Evolutionary conservation across 176 grass and related monocot species (phyloP), one percentile per base, ranked within the genome.

Genomic region (Tillandsia fasciculata): DNA sequence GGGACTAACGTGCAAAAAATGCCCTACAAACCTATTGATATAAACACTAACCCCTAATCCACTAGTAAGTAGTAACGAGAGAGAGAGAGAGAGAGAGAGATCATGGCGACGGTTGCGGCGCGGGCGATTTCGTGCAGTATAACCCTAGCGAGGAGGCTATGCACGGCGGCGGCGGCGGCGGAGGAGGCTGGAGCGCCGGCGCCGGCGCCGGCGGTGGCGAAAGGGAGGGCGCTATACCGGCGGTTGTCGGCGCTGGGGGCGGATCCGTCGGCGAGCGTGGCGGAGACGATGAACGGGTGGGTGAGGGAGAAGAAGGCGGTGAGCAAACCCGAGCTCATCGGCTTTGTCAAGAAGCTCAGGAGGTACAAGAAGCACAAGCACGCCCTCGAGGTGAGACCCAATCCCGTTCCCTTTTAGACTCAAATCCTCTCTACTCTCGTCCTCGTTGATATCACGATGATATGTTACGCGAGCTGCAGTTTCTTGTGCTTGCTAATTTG

Each of bases 331-430:
- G 64, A 66, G 64, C 26, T 66, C 26, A 33, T 66, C 11, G 6
- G 13, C 10, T 66, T 7, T 26, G 64, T 66, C 2, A 66, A 47
- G 27, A 28, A 42, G 64, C 64, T 66, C 10, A 26, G 64, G 12
- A 66, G 42, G 64, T 66, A 66, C 26, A 66, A 47, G 64, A 23
- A 47, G 13, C 64, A 66, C 64, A 66, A 66, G 24, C 18, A 66
- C 64, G 23, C 64, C 13, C 64, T 66, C 24, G 64, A 66, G 12
- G 64, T 66, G 64, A 65, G 64, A 65, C 26, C 8, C n/a, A 53
- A 53, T 13, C 51, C 6, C 51, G 6, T 53, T 11, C 6, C 51
- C 51, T 53, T 9, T 53, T 53, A 53, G 51, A 56, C 3, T 7
- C 33, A 6, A 42, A 42, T 6, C 33, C 33, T 42, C 33, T 42